Evolutionary conservation across 345 rosid genomes (phyloP), one percentile per base, ranked within the genome.

Genomic region (Cochlearia excelsa): DNA sequence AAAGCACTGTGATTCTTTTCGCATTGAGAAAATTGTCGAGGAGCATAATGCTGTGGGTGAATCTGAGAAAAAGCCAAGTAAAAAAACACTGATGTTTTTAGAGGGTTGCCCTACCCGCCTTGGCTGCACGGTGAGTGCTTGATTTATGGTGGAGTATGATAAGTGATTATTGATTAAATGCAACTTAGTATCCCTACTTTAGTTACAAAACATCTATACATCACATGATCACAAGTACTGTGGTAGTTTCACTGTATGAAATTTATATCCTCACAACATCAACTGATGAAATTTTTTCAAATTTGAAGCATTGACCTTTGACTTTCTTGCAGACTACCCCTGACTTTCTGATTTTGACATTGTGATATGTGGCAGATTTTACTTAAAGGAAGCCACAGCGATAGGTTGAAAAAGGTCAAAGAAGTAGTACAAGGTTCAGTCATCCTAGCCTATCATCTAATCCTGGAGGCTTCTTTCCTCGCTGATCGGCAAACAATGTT

Each of bases 381-480:
- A 77, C 77, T 93, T 70, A 89, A 81, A 79, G 99, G 99, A 74
- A 74, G 87, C 75, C 78, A 80, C 51, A 81, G 87, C n/a, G 81
- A 82, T 9, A 92, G 75, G 74, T 74, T 93, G 76, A 93, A 93
- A 74, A 87, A 75, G 80, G 66, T 93, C 60, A 93, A 93, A 77
- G 81, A 71, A 61, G 89, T 85, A 69, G 78, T 89, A 44, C 99
- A 84, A 51, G 59, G 67, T 61, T 86, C 86, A 3, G 84, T 85
- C 67, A 69, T 61, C 11, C 61, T 84, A 74, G 99, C 99, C 35
- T 78, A 89, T 75, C 86, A 81, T 78, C 77, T 93, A 63, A 82
- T 85, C 68, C 86, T 93, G n/a, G 99, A 93, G 84, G 86, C 95
- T 52, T 82, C 90, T 52, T 93, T 87, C 72, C 81, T 93, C 6